Evolutionary conservation across 495 filamentous ascomycete species (phyloP), one percentile per base, ranked within the genome.

Genomic region (Aspergillus asperescens): DNA sequence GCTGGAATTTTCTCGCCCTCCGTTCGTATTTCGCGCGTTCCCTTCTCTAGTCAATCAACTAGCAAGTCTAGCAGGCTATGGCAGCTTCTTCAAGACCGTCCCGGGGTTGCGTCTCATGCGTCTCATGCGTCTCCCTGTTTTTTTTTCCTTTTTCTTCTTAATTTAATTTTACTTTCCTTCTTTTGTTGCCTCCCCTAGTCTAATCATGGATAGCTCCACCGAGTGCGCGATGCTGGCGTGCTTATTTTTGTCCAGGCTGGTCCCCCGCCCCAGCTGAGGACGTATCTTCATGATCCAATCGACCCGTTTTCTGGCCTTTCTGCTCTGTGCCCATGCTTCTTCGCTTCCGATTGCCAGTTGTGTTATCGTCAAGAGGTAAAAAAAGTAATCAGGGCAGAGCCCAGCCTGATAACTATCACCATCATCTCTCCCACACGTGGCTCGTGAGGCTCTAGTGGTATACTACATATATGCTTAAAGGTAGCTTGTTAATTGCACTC

Each of bases 191-290:
- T 54, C 51, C 39, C 42, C 51, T 54, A 54, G 51, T 44, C 43
- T 46, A 18, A 40, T 39, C 42, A 19, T 54, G 51, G 28, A 54
- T 54, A 54, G 43, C 51, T 54, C 35, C 51, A 54, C 51, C 27
- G 23, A 28, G 32, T 47, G 19, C 35, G 51, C 23, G 51, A 54
- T 54, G 51, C 41, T 27, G 51, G 32, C 51, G 34, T 54, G 51
- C 51, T 54, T 54, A 54, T 54, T 54, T 40, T 27, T 45, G 39
- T 52, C 27, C 37, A 42, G 35, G 12, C 48, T 50, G 24, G 7
- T 42, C 50, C 40, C 50, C 47, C 43, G 20, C 35, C 52, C 31
- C 44, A 54, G 27, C 39, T 57, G 52, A 52, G 22, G 29, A 47
- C 44, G n/a, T 54, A 50, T 45, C 32, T 42, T 55, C 23, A 6